Base-by-base conservation (phyloP, 805 yeast genomes). In the Starmerella davenportii region DNA sequence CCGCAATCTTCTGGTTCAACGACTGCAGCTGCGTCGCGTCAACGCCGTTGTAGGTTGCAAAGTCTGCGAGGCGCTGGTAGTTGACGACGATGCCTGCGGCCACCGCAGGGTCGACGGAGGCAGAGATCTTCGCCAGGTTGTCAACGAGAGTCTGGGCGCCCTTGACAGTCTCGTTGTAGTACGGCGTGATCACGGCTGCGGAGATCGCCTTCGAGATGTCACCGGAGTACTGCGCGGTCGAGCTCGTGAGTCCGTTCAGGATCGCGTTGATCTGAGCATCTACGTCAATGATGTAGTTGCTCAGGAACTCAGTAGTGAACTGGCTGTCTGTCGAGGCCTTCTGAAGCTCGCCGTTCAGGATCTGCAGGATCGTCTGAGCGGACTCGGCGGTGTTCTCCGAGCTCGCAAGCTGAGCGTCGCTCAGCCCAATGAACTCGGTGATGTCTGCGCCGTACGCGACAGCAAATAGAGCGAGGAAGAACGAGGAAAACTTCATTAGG, bases 191-290 rank as follows among this genome's bases (percentile, higher is more conserved):
- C 15, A 29, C 32, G 19, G 13, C 32, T 7, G 16, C 5, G 32
- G 32, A 29, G 32, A 29, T n/a, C 15, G 19, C 25, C 11, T 23
- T 23, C 5, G 32, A 5, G 32, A 17, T 14, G 15, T n/a, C 32
- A 14, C 9, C 9, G 32, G 5, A 7, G 19, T n/a, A n/a, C 11
- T 14, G 11, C 9, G 32, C 32, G 13, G 16, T 17, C 5, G 32
- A 23, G 9, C 9, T 7, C 5, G 8, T 14, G 15, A 29, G 19
- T 8, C 19, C 19, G 15, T 14, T 29, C 5, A 29, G 19, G 32
- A 29, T n/a, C 16, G 5, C 19, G 32, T 29, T 17, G 14, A 43
- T 40, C 17, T 44, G 39, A 14, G 46, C 45, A 33, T 36, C 37
- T 21, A 44, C 39, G 25, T 45, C 41, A 21, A 44, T 17, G 8